Evolutionary conservation across 1,139 yeast species (phyloP).

Genomic region (Blastobotrys malaysiensis): DNA sequence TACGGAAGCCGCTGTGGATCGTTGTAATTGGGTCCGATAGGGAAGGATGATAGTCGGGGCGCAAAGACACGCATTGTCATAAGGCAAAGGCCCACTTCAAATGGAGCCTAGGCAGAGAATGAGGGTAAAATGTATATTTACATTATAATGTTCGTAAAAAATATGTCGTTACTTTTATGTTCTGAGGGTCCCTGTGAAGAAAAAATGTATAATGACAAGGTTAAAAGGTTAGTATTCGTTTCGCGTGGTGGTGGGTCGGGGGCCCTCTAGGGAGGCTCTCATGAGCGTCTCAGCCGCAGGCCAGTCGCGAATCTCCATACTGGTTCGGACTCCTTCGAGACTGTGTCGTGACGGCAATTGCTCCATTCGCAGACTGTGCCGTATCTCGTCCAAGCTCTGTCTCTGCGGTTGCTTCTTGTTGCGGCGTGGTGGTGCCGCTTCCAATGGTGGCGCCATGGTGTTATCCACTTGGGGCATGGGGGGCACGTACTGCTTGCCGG

Average conservation of each 20-base stretch:
- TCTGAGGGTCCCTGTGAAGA: not conserved
- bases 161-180: not conserved
- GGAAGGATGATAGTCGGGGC: not conserved
- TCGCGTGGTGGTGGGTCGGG: not conserved
- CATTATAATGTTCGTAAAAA: not conserved
- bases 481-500: constrained; percentile 1
- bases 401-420: constrained; percentile 8
- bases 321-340: constrained; percentile 25
- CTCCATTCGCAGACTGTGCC: constrained; percentile 25
- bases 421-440: not conserved
- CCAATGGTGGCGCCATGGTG: not conserved
- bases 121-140: not conserved
- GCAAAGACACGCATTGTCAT: not conserved
- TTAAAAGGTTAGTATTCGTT: not conserved
- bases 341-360: constrained; percentile 25
- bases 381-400: constrained; percentile 18
- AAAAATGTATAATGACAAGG: not conserved
- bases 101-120: no score
- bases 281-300: constrained; percentile 29
- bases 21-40: no score
- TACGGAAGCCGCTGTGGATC: not conserved
- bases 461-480: not conserved
- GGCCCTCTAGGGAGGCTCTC: constrained; percentile 18
- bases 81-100: no score
- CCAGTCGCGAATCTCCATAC: constrained; percentile 26